Evolutionary conservation across 2,329 filamentous ascomycete species (phyloP), one percentile per base, ranked within the genome.

Genomic region (Septoria linicola): DNA sequence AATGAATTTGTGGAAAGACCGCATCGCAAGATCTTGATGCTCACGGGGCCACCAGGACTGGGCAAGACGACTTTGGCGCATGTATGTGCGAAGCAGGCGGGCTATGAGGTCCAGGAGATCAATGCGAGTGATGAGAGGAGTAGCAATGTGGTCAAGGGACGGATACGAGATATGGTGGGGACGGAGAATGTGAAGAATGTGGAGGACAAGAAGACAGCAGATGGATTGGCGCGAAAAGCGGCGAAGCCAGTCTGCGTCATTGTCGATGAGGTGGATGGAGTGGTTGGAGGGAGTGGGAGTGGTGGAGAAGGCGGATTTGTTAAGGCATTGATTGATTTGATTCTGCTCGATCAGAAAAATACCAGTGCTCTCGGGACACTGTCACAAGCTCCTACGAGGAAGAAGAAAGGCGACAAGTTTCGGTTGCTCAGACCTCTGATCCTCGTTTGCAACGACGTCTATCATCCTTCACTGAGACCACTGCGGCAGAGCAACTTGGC

Each of bases 61-160:
- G 93, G 93, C 21, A 99, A 99, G 74, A 99, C 93, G 0, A 99
- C 93, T 0, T 71, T 99, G 41, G 93, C 93, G 1, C 93, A 99
- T 70, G 93, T 99, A 0, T 97, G 93, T 67, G 95, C 95, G 0
- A 85, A 80, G 60, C 93, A 99, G 71, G 93, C 93, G 4, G 93
- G 93, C 0, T 99, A 99, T 63, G 93, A 97, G 64, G 88, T 95
- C 1, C 81, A 97, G 66, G 93, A 99, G 68, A 95, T 99, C 72
- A 99, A 99, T 63, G 93, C 95, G 7, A 97, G 92, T 63, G 93
- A 99, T 66, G 95, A 99, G 66, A 81, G 93, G 63, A 96, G 89
- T 65, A 80, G 81, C 23, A 84, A 92, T 64, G 89, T 99, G 1
- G 93, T 99, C 30, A 93, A 88, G 66, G 89, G 89, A 5, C 81